These are phyloP conservation scores for Sclerotinia sclerotiorum DNA, from an alignment of 2,329 filamentous ascomycete genomes.

Conservation along the genomic window DNA sequence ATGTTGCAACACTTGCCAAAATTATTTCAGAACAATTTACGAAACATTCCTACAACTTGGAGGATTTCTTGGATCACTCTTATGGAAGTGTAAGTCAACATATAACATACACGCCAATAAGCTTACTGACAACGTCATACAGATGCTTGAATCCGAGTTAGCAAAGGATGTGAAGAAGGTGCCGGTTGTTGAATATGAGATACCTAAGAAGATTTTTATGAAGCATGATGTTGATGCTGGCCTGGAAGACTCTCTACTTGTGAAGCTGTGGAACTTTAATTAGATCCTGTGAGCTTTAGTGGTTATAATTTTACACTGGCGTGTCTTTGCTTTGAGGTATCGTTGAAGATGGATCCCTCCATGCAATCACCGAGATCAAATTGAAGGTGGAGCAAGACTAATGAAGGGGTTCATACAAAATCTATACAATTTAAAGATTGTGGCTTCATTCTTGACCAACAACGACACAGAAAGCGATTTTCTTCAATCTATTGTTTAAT, in stretches of 20 bases:
- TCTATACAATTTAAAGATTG: conserved; percentile 8
- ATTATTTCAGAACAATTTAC: conserved; percentile 97
- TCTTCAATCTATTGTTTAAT: neutral
- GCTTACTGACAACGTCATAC: conserved; percentile 39
- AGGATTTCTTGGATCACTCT: conserved; percentile 95
- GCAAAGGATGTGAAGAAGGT: conserved; percentile 79
- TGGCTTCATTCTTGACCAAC: conserved; percentile 3
- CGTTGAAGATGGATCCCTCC: conserved; percentile 10
- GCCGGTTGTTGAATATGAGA: conserved; percentile 90
- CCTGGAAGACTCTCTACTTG: conserved; percentile 55
- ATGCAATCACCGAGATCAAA: conserved; percentile 22
- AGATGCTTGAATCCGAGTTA: conserved; percentile 84
- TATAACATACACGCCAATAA: neutral
- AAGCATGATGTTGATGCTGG: conserved; percentile 49
- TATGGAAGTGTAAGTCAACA: conserved; percentile 68
- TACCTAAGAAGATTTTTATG: conserved; percentile 55
- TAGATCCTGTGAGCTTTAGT: conserved; percentile 19
- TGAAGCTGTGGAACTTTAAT: conserved; percentile 61
- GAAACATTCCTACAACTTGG: conserved; percentile 90
- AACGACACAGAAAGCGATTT: neutral
- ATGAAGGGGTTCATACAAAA: conserved; percentile 10
- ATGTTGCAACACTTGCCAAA: conserved; percentile 88
- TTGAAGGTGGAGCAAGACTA: conserved; percentile 24
- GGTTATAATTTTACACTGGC: conserved; percentile 4
- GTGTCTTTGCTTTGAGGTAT: neutral